Percentiles rank a stretch among this genome's conserved stretches.
Evolutionary conservation across 805 yeast genomes (phyloP).

Genomic region (Candida broadrunensis): DNA sequence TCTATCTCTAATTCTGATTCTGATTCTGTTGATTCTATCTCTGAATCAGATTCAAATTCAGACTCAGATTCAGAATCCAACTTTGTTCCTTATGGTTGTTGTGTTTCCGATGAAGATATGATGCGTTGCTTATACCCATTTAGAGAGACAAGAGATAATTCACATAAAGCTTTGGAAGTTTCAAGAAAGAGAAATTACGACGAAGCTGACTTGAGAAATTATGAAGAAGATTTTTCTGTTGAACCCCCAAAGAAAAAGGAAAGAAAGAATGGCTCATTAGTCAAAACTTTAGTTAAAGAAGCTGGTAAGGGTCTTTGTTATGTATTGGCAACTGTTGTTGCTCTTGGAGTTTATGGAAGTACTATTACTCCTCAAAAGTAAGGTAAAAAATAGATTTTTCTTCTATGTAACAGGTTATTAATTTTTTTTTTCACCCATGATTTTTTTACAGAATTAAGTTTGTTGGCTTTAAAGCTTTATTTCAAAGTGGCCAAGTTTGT

Average conservation of each 20-base stretch:
- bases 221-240: not conserved
- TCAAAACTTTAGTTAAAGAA: constrained; percentile 24
- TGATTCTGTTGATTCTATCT: not conserved
- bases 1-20: not conserved
- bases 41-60: not conserved
- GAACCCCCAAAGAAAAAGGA: constrained; percentile 6
- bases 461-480: not conserved
- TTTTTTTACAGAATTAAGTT: not conserved
- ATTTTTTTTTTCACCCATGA: not conserved
- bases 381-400: not conserved
- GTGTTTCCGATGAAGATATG: no score
- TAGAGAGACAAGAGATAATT: no score
- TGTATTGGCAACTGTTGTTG: constrained; percentile 28
- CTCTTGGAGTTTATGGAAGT: constrained; percentile 36
- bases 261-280: constrained; percentile 1
- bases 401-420: not conserved
- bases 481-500: not conserved
- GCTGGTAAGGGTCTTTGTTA: constrained; percentile 29
- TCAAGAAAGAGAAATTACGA: constrained; percentile 4
- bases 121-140: no score
- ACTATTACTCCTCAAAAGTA: constrained; percentile 7
- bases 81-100: no score
- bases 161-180: no score
- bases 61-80: not conserved
- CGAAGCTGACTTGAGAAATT: constrained; percentile 1